A percentile compares a stretch with the other conserved stretches of the same genome.
Conservation (phyloP, 805 yeast genomes). For the Wickerhamomyces xylosicus region DNA sequence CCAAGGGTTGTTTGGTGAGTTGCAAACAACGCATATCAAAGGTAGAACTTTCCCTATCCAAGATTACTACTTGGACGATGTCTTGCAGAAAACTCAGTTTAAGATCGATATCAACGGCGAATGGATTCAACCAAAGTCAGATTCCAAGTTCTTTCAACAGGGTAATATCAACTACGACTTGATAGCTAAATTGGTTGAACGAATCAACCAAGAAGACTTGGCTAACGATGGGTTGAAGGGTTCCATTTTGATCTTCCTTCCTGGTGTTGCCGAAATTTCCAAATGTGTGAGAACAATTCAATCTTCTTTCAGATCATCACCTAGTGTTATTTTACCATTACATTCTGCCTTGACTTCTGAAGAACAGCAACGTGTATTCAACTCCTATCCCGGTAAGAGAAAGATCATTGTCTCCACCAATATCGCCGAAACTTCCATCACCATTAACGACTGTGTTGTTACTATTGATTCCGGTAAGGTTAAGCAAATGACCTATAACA, state of each 20-base stretch:
- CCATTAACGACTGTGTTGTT: conserved; percentile 90
- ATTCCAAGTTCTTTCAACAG: conserved; percentile 50
- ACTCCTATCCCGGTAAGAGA: conserved; percentile 43
- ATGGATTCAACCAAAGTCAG: conserved; percentile 44
- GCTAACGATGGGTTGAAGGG: conserved; percentile 37
- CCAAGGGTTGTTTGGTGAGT: conserved; percentile 46
- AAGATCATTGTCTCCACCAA: conserved; percentile 87
- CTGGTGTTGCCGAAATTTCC: conserved; percentile 85
- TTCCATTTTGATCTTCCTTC: conserved; percentile 75
- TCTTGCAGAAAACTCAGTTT: conserved; percentile 49
- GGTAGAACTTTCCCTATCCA: conserved; percentile 91
- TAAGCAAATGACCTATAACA: conserved; percentile 65
- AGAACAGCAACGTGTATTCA: conserved; percentile 76
- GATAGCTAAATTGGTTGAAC: conserved; percentile 42
- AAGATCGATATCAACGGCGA: conserved; percentile 34
- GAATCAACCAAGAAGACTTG: conserved; percentile 40
- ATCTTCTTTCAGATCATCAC: conserved; percentile 13
- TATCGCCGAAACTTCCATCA: conserved; percentile 94
- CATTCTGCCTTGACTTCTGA: conserved; percentile 81
- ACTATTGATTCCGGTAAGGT: conserved; percentile 86
- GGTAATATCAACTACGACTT: conserved; percentile 73
- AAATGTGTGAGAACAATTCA: conserved; percentile 40
- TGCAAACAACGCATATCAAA: conserved; percentile 71
- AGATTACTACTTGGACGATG: conserved; percentile 62
- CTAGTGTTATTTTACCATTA: conserved; percentile 50